A percentile compares a stretch with the other conserved stretches of the same genome.
phyloP scores from a whole-genome alignment of 2,329 filamentous ascomycete genomes.

The Ophiostoma sp. region DNA sequence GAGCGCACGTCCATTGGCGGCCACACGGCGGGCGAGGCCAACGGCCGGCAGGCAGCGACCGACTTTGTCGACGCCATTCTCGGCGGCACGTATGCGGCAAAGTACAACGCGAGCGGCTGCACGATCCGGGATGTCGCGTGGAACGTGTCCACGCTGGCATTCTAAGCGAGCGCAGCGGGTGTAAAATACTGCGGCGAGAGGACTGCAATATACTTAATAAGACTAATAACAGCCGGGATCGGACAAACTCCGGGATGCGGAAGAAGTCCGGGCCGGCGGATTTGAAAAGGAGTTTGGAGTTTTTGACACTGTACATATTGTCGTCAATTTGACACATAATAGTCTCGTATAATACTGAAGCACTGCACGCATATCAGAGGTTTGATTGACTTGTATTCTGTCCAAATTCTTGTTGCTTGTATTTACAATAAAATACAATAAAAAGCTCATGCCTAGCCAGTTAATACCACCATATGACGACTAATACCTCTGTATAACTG shows the following conservation, averaged over 20 bases:
- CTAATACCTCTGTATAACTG: background rate
- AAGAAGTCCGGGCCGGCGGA: background rate
- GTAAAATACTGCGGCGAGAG: background rate
- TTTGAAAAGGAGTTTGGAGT: background rate
- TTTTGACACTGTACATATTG: background rate
- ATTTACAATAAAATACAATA: background rate
- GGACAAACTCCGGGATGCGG: background rate
- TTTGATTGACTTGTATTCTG: background rate
- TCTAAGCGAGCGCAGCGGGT: constrained; percentile 10
- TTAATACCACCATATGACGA: background rate
- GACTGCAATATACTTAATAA: background rate
- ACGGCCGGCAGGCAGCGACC: constrained; percentile 29
- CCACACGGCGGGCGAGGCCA: constrained; percentile 35
- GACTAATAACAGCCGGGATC: background rate
- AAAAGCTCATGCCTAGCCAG: background rate
- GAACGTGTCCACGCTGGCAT: constrained; percentile 21
- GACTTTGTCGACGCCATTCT: constrained; percentile 29
- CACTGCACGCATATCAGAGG: no score
- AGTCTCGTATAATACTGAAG: no score
- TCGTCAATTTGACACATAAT: background rate
- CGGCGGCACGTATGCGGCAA: constrained; percentile 22
- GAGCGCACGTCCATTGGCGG: constrained; percentile 40
- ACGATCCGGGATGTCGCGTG: constrained; percentile 19
- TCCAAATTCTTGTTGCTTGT: background rate
- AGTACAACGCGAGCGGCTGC: constrained; percentile 24